phyloP scores from a whole-genome alignment of 371 early-diverging fungal genomes.

The Mortierella polycephala region DNA sequence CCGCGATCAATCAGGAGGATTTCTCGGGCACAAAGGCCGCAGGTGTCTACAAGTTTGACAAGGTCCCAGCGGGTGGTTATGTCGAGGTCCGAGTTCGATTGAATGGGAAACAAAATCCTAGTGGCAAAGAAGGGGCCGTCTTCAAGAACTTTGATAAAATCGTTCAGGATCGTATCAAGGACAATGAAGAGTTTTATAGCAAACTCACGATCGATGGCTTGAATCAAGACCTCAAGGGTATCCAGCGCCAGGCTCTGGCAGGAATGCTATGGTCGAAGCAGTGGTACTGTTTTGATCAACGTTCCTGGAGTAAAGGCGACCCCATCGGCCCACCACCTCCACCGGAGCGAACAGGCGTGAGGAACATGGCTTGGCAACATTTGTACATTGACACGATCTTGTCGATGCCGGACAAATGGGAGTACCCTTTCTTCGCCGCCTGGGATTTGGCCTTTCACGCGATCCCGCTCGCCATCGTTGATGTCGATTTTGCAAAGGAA shows the following conservation, averaged over 20 bases:
- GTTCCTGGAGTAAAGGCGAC: conserved; percentile 48
- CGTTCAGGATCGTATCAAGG: conserved; percentile 24
- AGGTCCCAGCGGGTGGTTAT: conserved; percentile 55
- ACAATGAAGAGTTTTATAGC: conserved; percentile 24
- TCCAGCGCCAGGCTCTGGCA: conserved; percentile 48
- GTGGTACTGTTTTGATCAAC: conserved; percentile 51
- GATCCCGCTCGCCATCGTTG: conserved; percentile 42
- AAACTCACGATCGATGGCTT: conserved; percentile 11
- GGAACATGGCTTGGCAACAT: conserved; percentile 50
- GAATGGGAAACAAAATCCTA: conserved; percentile 7
- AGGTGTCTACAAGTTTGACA: conserved; percentile 55
- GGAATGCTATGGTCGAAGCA: conserved; percentile 54
- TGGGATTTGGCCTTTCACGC: conserved; percentile 53
- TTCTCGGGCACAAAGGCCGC: conserved; percentile 58
- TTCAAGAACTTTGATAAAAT: conserved; percentile 23
- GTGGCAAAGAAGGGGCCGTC: conserved; percentile 7
- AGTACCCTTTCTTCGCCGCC: conserved; percentile 54
- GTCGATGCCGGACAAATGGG: conserved; percentile 55
- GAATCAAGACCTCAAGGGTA: conserved; percentile 13
- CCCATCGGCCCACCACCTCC: conserved; percentile 32
- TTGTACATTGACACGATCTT: conserved; percentile 44
- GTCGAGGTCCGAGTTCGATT: conserved; percentile 45
- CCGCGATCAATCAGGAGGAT: conserved; percentile 40
- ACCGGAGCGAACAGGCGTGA: conserved; percentile 17
- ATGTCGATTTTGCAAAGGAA: conserved; percentile 42